A percentile compares a stretch with the other conserved stretches of the same genome.
phyloP scores from a whole-genome alignment of 768 basidiomycete species.

The Hericium rajendrae region DNA sequence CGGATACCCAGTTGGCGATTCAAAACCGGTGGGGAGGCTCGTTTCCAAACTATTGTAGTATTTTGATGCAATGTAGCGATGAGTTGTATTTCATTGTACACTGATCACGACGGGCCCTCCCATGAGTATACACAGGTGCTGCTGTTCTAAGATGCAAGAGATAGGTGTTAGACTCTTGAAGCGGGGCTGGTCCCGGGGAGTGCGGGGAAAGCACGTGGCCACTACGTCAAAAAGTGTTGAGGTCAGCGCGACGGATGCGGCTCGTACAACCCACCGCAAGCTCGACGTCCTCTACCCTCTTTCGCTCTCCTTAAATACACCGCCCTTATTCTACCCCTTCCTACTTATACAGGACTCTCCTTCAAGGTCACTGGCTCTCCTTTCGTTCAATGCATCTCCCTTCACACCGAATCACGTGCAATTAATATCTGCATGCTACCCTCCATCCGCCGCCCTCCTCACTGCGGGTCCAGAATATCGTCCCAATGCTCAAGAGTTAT shows the following conservation, averaged over 20 bases:
- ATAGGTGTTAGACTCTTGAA: too few species aligned
- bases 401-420: slow-evolving; percentile 81
- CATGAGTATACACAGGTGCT: too few species aligned
- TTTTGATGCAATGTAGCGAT: too few species aligned
- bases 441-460: slow-evolving; percentile 62
- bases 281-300: neutral
- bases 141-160: too few species aligned
- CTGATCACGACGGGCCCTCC: too few species aligned
- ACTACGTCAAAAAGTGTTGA: neutral
- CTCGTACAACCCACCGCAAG: neutral
- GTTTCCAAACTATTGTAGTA: too few species aligned
- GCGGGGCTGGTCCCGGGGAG: too few species aligned
- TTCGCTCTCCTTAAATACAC: neutral
- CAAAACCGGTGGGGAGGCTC: too few species aligned
- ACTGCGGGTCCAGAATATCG: slow-evolving; percentile 69
- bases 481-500: slow-evolving; percentile 79
- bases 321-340: slow-evolving; percentile 3
- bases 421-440: slow-evolving; percentile 81
- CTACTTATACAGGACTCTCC: slow-evolving; percentile 4
- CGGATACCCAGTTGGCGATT: too few species aligned
- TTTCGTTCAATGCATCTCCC: slow-evolving; percentile 45
- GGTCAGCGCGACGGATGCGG: neutral
- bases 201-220: slow-evolving; percentile 1
- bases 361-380: slow-evolving; percentile 1
- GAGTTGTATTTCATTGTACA: too few species aligned